Percentiles rank a stretch among this genome's conserved stretches.
Evolutionary conservation across 2,329 filamentous ascomycete species (phyloP).

Genomic region (Huntiella bhutanensis): DNA sequence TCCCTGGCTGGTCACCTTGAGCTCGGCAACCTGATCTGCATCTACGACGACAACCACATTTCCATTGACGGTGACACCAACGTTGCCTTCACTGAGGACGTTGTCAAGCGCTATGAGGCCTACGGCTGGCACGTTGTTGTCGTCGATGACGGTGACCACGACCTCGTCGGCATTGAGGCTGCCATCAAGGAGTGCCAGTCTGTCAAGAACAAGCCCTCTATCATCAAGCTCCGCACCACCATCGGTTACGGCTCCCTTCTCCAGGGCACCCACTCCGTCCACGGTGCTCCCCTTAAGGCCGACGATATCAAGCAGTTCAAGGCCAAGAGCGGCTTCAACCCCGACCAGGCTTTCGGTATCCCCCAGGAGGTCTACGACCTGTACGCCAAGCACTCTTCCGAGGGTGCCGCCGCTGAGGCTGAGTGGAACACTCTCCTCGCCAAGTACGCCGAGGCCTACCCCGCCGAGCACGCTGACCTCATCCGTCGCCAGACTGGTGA

Average conservation of each 20-base stretch:
- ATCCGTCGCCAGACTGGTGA: constrained; percentile 60
- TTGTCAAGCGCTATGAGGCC: constrained; percentile 80
- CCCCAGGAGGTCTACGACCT: constrained; percentile 86
- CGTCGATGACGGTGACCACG: constrained; percentile 75
- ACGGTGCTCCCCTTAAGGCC: constrained; percentile 87
- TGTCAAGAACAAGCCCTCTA: constrained; percentile 86
- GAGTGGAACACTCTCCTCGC: constrained; percentile 90
- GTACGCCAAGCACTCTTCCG: constrained; percentile 67
- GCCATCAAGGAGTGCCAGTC: constrained; percentile 72
- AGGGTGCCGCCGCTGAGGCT: constrained; percentile 75
- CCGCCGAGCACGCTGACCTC: constrained; percentile 63
- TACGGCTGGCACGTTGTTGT: constrained; percentile 88
- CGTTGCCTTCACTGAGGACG: constrained; percentile 92
- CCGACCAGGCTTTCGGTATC: constrained; percentile 79
- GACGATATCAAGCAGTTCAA: constrained; percentile 91
- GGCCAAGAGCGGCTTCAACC: constrained; percentile 89
- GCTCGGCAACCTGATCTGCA: constrained; percentile 88
- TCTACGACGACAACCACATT: constrained; percentile 99
- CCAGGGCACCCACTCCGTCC: constrained; percentile 85
- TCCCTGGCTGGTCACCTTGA: constrained; percentile 90
- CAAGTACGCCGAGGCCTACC: constrained; percentile 66
- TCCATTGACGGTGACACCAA: constrained; percentile 89
- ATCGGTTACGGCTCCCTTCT: constrained; percentile 91
- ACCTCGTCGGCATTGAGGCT: constrained; percentile 71
- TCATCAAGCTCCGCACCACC: constrained; percentile 94